These are phyloP conservation scores for Fragaria vesca DNA, from an alignment of 306 rosid genomes.

Conservation along the genomic window DNA sequence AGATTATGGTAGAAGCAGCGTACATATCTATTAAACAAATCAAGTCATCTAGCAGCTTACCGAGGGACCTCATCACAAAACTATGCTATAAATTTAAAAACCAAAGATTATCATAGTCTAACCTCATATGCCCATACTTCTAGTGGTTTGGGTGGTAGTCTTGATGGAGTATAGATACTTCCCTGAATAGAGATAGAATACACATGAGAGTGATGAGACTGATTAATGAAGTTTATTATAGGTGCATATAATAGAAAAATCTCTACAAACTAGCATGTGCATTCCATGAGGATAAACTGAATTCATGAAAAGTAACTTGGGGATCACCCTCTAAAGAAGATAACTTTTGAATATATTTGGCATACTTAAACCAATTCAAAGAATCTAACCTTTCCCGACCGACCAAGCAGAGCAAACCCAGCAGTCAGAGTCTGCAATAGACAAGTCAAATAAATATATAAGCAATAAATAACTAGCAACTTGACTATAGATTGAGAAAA, in stretches of 20 bases:
- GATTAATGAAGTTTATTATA: conserved; percentile 7
- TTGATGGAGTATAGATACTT: conserved; percentile 64
- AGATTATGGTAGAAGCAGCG: conserved; percentile 10
- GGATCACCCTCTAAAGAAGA: neutral
- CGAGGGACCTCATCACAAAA: neutral
- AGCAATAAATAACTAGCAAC: neutral
- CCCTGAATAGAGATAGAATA: conserved; percentile 51
- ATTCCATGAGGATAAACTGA: neutral
- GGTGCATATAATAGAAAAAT: neutral
- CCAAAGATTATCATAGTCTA: conserved; percentile 10
- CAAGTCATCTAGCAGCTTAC: conserved; percentile 1
- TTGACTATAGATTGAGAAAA: conserved; percentile 15
- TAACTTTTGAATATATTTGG: neutral
- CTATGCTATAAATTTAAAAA: neutral
- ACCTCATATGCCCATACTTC: conserved; percentile 98
- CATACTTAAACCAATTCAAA: conserved; percentile 12
- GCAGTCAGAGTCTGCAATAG: conserved; percentile 81
- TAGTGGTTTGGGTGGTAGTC: conserved; percentile 79
- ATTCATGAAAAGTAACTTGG: neutral
- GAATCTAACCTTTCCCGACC: conserved; percentile 58
- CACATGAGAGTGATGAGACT: conserved; percentile 3
- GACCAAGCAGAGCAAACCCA: conserved; percentile 74
- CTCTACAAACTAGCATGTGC: neutral
- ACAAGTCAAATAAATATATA: conserved; percentile 13
- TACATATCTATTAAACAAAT: neutral